A percentile compares a stretch with the other conserved stretches of the same genome.
These are phyloP conservation scores for Venturia carpophila DNA, from an alignment of 2,329 filamentous ascomycete genomes.

Conservation along the genomic window DNA sequence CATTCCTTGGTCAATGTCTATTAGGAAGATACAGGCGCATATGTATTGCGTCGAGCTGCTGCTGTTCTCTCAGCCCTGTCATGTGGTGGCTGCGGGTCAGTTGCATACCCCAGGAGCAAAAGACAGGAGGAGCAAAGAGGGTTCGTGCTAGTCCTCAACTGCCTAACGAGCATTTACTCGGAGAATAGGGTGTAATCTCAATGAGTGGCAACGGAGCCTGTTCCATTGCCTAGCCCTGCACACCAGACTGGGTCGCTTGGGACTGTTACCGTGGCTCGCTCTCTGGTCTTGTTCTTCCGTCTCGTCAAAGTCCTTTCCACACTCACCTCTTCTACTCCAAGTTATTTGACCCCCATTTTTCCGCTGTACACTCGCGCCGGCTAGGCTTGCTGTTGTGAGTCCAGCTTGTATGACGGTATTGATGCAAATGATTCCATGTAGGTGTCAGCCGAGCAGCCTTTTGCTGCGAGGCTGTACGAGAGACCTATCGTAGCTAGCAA, in stretches of 20 bases:
- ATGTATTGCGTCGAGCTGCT: constrained; percentile 3
- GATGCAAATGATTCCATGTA: constrained; percentile 2
- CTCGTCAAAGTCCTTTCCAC: not conserved
- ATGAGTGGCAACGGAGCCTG: not conserved
- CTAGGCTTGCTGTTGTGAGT: not conserved
- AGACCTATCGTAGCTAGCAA: constrained; percentile 1
- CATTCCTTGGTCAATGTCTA: not conserved
- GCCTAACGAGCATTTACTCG: not conserved
- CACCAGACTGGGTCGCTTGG: constrained; percentile 4
- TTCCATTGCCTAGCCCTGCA: constrained; percentile 6
- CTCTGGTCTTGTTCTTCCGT: not conserved
- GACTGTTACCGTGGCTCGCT: not conserved
- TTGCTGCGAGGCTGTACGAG: not conserved
- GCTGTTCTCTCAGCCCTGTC: constrained; percentile 1
- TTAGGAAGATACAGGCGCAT: constrained; percentile 1
- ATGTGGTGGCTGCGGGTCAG: constrained; percentile 9
- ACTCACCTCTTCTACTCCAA: not conserved
- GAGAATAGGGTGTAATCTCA: not conserved
- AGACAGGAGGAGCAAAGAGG: not conserved
- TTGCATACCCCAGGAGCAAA: constrained; percentile 5
- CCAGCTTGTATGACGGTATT: not conserved
- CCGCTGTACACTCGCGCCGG: not conserved
- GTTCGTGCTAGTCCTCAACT: not conserved
- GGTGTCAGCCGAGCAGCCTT: constrained; percentile 8
- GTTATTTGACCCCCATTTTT: not conserved